Conservation (phyloP, 345 rosid species). For the Populus ilicifolia region DNA sequence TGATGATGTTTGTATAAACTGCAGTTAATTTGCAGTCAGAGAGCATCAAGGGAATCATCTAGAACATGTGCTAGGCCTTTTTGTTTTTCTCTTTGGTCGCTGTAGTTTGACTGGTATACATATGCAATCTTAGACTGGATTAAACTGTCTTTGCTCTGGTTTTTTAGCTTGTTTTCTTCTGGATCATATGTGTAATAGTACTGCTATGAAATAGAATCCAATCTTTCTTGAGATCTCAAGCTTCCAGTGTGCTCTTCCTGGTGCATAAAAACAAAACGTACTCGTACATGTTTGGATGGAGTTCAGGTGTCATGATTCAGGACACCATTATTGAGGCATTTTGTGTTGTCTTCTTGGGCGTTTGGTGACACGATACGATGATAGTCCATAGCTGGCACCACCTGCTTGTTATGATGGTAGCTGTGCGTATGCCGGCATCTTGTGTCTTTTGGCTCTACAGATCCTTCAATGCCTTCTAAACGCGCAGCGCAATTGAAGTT, state of each 20-base stretch:
- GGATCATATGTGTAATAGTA: neutral
- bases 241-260: neutral
- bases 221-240: neutral
- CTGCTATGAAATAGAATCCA: neutral
- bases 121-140: neutral
- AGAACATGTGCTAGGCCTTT: neutral
- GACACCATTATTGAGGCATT: neutral
- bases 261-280: neutral
- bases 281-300: neutral
- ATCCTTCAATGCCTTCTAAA: too few relatives aligned
- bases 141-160: neutral
- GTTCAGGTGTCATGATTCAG: neutral
- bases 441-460: too few relatives aligned
- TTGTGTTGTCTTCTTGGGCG: too few relatives aligned
- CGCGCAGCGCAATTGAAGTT: too few relatives aligned
- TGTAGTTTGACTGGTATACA: neutral
- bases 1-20: constrained; percentile 60
- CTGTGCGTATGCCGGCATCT: too few relatives aligned
- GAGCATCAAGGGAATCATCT: neutral
- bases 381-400: too few relatives aligned
- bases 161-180: neutral
- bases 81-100: neutral
- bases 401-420: too few relatives aligned
- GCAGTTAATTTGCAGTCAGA: neutral
- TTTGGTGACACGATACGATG: too few relatives aligned